Evolutionary conservation across 768 basidiomycete genomes (phyloP).

Genomic region (Tulasnella sp.): DNA sequence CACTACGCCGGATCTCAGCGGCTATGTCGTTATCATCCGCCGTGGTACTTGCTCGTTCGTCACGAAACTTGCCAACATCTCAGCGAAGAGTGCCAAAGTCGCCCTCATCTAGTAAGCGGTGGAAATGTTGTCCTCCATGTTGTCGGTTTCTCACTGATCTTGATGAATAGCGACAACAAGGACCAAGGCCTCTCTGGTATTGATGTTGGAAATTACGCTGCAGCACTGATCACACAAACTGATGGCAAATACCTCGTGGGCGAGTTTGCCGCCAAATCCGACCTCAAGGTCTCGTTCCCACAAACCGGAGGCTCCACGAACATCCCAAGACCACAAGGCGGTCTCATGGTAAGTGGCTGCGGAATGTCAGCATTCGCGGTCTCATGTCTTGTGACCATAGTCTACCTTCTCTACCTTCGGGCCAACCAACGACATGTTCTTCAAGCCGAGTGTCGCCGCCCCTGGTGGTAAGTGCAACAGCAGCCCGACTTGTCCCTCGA

Average conservation of each 20-base stretch:
- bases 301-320: conserved; percentile 21
- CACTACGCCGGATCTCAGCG: conserved; percentile 42
- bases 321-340: conserved; percentile 37
- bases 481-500: neutral
- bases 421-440: conserved; percentile 45
- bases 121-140: too few relatives aligned
- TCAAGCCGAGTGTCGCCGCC: conserved; percentile 42
- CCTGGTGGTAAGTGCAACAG: conserved; percentile 38
- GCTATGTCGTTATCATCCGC: conserved; percentile 44
- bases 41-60: conserved; percentile 45
- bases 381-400: neutral
- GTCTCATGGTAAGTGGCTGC: conserved; percentile 35
- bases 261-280: conserved; percentile 12
- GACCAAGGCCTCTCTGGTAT: conserved; percentile 54
- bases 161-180: conserved; percentile 46
- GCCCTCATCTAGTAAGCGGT: conserved; percentile 54
- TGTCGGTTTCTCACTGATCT: neutral
- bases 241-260: conserved; percentile 48
- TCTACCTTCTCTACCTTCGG: conserved; percentile 43
- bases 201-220: conserved; percentile 26
- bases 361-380: neutral
- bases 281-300: conserved; percentile 20
- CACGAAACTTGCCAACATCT: conserved; percentile 57
- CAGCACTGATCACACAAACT: conserved; percentile 56
- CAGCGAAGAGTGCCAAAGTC: conserved; percentile 56